These are phyloP conservation scores for Podochytrium sp. DNA, from an alignment of 192 early-diverging fungal genomes.

Conservation along the genomic window DNA sequence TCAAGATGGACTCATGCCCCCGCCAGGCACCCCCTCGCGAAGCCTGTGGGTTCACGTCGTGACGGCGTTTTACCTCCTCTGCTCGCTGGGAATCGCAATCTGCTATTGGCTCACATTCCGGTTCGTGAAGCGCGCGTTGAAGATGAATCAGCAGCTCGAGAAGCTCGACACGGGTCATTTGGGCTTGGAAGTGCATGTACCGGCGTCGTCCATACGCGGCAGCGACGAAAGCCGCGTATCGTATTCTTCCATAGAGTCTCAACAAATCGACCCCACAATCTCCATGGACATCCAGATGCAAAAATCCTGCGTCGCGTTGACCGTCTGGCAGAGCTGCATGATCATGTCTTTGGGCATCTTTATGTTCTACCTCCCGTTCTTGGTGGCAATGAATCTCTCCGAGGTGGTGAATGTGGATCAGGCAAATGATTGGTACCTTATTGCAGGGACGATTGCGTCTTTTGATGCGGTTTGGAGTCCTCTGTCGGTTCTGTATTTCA, in stretches of 20 bases:
- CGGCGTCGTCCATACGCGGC: background rate
- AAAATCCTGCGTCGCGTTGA: background rate
- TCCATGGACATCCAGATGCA: background rate
- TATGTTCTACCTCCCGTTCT: background rate
- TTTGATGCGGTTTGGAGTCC: background rate
- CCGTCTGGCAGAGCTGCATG: background rate
- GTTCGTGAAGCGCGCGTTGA: background rate
- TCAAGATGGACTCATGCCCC: background rate
- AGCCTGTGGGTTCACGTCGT: background rate
- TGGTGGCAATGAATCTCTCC: background rate
- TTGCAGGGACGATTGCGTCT: background rate
- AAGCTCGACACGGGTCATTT: background rate
- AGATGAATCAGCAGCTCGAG: background rate
- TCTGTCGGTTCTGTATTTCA: background rate
- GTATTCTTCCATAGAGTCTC: background rate
- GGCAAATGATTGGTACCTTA: background rate
- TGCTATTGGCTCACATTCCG: background rate
- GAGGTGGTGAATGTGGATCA: background rate
- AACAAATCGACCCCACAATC: background rate
- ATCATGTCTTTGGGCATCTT: background rate
- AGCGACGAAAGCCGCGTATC: background rate
- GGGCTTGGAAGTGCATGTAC: background rate
- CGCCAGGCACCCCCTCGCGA: background rate
- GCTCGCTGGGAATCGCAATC: background rate
- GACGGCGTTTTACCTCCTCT: background rate